These are phyloP conservation scores for Trypanosoma mega DNA, from an alignment of 208 protist genomes.

Conservation along the genomic window DNA sequence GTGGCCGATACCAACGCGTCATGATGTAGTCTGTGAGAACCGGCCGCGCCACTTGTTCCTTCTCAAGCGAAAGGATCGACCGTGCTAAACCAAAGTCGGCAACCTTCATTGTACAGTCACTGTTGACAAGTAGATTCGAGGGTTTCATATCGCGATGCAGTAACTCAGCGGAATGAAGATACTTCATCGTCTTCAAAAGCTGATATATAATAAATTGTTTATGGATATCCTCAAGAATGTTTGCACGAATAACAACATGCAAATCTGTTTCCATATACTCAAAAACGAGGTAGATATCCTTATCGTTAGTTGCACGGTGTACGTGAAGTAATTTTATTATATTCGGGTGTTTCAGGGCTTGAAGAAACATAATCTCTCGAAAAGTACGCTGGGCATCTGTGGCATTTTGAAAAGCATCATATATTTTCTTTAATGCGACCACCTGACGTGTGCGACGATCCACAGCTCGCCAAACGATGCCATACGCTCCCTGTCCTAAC, in stretches of 20 bases:
- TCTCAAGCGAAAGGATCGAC: conserved; percentile 86
- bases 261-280: conserved; percentile 98
- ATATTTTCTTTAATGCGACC: conserved; percentile 97
- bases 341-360: conserved; percentile 96
- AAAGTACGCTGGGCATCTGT: conserved; percentile 95
- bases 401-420: conserved; percentile 95
- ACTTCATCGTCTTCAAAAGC: conserved; percentile 96
- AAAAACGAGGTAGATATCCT: conserved; percentile 98
- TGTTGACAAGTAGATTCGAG: conserved; percentile 91
- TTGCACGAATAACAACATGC: conserved; percentile 95
- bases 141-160: conserved; percentile 96
- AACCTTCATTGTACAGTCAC: conserved; percentile 96
- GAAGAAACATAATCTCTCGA: conserved; percentile 97
- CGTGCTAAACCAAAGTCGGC: conserved; percentile 98
- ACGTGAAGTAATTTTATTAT: conserved; percentile 97
- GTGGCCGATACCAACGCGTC: conserved; percentile 98
- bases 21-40: conserved; percentile 96
- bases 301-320: conserved; percentile 96
- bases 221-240: conserved; percentile 97
- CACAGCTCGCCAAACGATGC: conserved; percentile 93
- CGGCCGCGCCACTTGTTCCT: conserved; percentile 81
- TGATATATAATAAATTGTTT: conserved; percentile 98
- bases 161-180: conserved; percentile 92
- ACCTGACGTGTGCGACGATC: conserved; percentile 89
- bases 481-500: conserved; percentile 95